Base-by-base conservation (phyloP, 176 grass and related monocot species). In the Luzula sylvatica region DNA sequence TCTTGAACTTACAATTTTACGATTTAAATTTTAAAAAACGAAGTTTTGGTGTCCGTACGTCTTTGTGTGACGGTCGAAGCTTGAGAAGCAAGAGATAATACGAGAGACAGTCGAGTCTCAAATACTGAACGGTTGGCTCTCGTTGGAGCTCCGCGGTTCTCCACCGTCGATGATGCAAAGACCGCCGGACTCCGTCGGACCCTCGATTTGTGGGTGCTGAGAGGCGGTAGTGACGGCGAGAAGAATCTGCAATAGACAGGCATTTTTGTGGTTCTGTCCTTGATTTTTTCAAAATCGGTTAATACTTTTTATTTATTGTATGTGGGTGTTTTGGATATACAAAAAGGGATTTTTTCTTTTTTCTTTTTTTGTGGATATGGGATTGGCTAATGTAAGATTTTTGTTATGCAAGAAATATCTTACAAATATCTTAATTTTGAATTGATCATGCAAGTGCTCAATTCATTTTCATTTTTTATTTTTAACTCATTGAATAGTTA, bases 31-130 rank as follows among this genome's bases (percentile, higher is more conserved):
- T 35, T n/a, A n/a, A n/a, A 39, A 66, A 38, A 39, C 52, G 20
- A 15, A 0, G n/a, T 11, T 68, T 41, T 30, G 23, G 8, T 63
- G 39, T 45, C 40, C 39, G 42, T 64, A 73, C 80, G 41, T 62
- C 83, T 74, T 61, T 80, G 83, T 13, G 83, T 81, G 3, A 67
- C 57, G 11, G 70, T 61, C 38, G 79, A 46, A 23, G 89, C 70
- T 55, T 88, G 89, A n/a, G 76, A 46, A 50, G 62, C 79, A 38
- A 95, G 77, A 8, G 83, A 83, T 50, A 95, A 62, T 40, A 95
- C 73, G 15, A 95, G 80, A 49, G 80, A 85, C 15, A 59, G 24
- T 2, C 83, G 89, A 20, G 77, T 75, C 47, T 88, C 88, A 24
- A 58, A 38, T 12, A 53, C 67, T 14, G 79, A 78, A 26, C 23